Conservation (phyloP, 2,329 filamentous ascomycete genomes). For the Alternaria hordeiaustralica region DNA sequence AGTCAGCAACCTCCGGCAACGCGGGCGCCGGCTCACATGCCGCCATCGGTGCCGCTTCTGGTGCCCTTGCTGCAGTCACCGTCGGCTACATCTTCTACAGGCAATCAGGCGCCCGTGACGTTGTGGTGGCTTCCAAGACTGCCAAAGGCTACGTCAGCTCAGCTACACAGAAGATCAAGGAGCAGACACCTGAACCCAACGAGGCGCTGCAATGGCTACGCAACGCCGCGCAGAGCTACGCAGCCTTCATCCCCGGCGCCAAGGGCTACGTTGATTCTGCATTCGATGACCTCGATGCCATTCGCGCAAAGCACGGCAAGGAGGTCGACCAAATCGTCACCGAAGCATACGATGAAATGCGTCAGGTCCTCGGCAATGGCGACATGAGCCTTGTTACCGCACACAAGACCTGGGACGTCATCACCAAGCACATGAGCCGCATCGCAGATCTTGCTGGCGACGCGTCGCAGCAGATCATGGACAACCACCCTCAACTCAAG, state of each 20-base stretch:
- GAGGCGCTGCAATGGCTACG: constrained; percentile 71
- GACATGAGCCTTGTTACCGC: constrained; percentile 67
- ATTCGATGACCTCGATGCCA: constrained; percentile 73
- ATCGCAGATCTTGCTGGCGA: constrained; percentile 68
- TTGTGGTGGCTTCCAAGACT: constrained; percentile 59
- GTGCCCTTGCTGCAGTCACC: constrained; percentile 56
- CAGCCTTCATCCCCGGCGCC: constrained; percentile 74
- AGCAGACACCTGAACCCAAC: constrained; percentile 69
- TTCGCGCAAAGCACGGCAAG: constrained; percentile 70
- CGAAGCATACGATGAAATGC: constrained; percentile 72
- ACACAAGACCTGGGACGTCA: constrained; percentile 65
- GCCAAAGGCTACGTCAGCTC: constrained; percentile 67
- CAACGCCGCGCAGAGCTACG: constrained; percentile 71
- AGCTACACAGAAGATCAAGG: constrained; percentile 65
- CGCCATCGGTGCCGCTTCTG: constrained; percentile 57
- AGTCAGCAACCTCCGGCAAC: constrained; percentile 28
- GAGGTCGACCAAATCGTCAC: constrained; percentile 73
- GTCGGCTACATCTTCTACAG: constrained; percentile 62
- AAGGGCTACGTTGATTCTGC: constrained; percentile 70
- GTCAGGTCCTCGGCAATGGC: constrained; percentile 66
- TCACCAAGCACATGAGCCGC: constrained; percentile 67
- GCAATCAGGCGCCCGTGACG: constrained; percentile 58
- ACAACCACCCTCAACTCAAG: constrained; percentile 77
- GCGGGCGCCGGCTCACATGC: constrained; percentile 46
- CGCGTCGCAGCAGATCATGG: constrained; percentile 67